Percentiles rank a stretch among this genome's conserved stretches.
phyloP scores from a whole-genome alignment of 371 early-diverging fungal species.

The Circinella minor region DNA sequence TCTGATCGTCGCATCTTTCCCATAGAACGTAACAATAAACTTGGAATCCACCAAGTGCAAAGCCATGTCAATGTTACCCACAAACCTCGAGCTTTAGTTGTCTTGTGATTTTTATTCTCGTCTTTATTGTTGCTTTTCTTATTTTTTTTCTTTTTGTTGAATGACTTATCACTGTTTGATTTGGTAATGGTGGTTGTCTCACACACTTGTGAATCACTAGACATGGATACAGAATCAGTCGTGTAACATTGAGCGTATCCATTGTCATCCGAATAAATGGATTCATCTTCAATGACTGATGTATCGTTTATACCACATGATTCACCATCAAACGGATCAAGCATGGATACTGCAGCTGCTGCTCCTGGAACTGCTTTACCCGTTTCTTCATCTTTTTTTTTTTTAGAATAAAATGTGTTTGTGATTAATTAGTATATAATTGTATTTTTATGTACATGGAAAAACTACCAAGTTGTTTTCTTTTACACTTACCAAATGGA shows the following conservation, averaged over 20 bases:
- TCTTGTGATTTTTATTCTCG: slow-evolving; percentile 22
- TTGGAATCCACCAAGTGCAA: slow-evolving; percentile 85
- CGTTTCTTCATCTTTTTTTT: not conserved
- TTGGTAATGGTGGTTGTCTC: slow-evolving; percentile 17
- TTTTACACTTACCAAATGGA: slow-evolving; percentile 22
- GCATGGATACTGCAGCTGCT: not conserved
- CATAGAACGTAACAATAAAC: slow-evolving; percentile 43
- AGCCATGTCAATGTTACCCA: slow-evolving; percentile 83
- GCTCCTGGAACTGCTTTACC: not conserved
- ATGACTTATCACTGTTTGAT: slow-evolving; percentile 6
- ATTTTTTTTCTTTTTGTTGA: slow-evolving; percentile 20
- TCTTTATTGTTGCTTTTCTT: slow-evolving; percentile 8
- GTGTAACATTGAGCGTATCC: slow-evolving; percentile 22
- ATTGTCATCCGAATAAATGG: slow-evolving; percentile 41
- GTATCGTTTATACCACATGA: slow-evolving; percentile 1
- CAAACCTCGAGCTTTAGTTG: slow-evolving; percentile 50
- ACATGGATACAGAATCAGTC: slow-evolving; percentile 31
- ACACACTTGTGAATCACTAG: slow-evolving; percentile 29
- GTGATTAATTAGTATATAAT: not conserved
- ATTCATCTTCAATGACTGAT: slow-evolving; percentile 30
- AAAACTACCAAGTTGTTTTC: not conserved
- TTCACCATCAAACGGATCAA: not conserved
- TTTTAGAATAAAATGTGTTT: not conserved
- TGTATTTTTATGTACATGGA: not conserved
- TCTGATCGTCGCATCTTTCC: slow-evolving; percentile 76